These are phyloP conservation scores for Stereocaulon alpinum DNA, from an alignment of 495 filamentous ascomycete genomes.

Conservation along the genomic window DNA sequence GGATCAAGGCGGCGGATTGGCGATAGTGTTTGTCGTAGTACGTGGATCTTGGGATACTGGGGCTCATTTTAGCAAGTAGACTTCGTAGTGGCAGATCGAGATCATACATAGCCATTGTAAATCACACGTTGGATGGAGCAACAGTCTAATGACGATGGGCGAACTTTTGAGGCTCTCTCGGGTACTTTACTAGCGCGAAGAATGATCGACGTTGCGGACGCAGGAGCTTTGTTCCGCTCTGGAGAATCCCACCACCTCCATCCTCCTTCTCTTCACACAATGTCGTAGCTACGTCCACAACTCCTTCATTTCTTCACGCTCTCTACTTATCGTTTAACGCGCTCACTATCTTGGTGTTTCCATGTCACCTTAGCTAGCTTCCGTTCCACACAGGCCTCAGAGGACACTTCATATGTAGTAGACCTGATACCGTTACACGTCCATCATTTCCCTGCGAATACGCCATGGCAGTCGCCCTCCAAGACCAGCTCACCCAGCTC, in stretches of 20 bases:
- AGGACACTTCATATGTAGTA: conserved; percentile 1
- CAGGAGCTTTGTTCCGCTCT: neutral
- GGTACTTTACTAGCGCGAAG: conserved; percentile 2
- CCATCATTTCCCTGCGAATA: neutral
- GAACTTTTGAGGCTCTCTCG: conserved; percentile 7
- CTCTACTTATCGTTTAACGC: neutral
- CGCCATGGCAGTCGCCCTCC: conserved; percentile 41
- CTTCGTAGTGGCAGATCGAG: neutral
- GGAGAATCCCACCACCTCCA: neutral
- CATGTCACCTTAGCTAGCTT: conserved; percentile 14
- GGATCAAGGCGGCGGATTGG: conserved; percentile 73
- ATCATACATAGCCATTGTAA: conserved; percentile 6
- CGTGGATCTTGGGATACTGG: conserved; percentile 59
- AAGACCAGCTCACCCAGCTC: conserved; percentile 72
- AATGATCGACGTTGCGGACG: conserved; percentile 6
- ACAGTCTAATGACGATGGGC: neutral
- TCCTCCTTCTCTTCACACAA: neutral
- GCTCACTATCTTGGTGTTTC: neutral
- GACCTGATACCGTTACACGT: neutral
- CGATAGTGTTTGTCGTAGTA: conserved; percentile 84
- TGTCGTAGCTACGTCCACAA: neutral
- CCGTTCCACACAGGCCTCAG: neutral
- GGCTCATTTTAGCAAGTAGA: neutral
- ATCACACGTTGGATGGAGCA: neutral
- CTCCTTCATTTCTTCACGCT: neutral